A percentile compares a stretch with the other conserved stretches of the same genome.
These are phyloP conservation scores for Carpinus viminea DNA, from an alignment of 306 rosid genomes.

Conservation along the genomic window DNA sequence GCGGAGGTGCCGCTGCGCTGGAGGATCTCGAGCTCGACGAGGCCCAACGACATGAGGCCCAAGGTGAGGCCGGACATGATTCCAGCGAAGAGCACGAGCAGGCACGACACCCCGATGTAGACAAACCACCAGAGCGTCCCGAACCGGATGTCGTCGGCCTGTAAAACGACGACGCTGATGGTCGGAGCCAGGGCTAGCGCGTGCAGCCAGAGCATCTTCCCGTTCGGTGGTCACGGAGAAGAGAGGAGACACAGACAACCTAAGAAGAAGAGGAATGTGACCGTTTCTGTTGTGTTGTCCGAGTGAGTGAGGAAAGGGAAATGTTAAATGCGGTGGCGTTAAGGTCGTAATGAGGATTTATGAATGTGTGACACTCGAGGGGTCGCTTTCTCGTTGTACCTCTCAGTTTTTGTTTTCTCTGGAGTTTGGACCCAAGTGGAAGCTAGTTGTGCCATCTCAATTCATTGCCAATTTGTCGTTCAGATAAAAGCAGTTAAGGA, in stretches of 20 bases:
- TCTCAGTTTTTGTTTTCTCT: too few relatives aligned
- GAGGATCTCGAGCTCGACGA: slow-evolving; percentile 84
- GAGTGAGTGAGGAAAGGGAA: not conserved
- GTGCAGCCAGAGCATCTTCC: slow-evolving; percentile 19
- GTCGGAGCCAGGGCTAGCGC: slow-evolving; percentile 15
- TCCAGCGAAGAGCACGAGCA: slow-evolving; percentile 81
- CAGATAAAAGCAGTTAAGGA: too few relatives aligned
- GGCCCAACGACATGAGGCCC: slow-evolving; percentile 75
- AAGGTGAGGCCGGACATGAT: slow-evolving; percentile 95
- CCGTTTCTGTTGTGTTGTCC: not conserved
- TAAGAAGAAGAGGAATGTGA: not conserved
- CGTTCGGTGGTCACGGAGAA: not conserved
- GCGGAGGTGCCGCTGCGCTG: slow-evolving; percentile 60
- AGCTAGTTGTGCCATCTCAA: too few relatives aligned
- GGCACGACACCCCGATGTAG: slow-evolving; percentile 59
- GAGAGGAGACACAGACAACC: not conserved
- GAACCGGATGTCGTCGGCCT: slow-evolving; percentile 58
- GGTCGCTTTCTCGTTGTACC: too few relatives aligned
- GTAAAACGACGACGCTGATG: slow-evolving; percentile 33
- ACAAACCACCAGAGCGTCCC: slow-evolving; percentile 67
- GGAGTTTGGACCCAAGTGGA: too few relatives aligned
- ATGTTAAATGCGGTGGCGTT: not conserved
- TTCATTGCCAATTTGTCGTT: too few relatives aligned
- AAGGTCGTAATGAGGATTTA: too few relatives aligned
- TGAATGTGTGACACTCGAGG: too few relatives aligned